phyloP scores from a whole-genome alignment of 371 early-diverging fungal species.

The Mucor ambiguus region DNA sequence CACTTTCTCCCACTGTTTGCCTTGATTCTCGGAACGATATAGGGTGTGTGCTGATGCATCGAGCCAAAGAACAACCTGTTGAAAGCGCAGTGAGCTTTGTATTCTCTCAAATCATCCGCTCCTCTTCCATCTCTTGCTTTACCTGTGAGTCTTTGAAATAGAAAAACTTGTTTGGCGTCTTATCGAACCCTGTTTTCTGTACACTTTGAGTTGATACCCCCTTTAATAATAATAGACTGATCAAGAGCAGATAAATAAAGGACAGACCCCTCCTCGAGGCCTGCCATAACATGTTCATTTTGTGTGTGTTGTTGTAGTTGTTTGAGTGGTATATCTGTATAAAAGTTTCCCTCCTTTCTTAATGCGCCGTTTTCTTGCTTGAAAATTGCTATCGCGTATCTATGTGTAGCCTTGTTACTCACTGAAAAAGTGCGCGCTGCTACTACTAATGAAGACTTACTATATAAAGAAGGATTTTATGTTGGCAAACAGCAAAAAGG shows the following conservation, averaged over 20 bases:
- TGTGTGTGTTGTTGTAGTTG: not conserved
- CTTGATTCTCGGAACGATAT: slow-evolving; percentile 69
- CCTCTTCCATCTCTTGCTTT: slow-evolving; percentile 1
- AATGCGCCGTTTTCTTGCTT: not conserved
- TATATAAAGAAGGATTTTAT: not conserved
- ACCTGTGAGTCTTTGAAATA: slow-evolving; percentile 75
- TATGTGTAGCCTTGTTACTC: not conserved
- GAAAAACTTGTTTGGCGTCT: slow-evolving; percentile 56
- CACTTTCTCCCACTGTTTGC: slow-evolving; percentile 62
- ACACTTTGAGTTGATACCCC: slow-evolving; percentile 25
- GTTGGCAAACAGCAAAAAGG: not conserved
- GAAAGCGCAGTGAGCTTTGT: not conserved
- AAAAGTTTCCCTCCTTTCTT: not conserved
- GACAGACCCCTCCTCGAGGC: slow-evolving; percentile 33
- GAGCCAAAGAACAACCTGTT: slow-evolving; percentile 61
- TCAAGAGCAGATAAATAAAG: slow-evolving; percentile 12
- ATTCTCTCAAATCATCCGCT: not conserved
- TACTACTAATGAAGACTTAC: not conserved
- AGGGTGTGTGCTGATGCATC: slow-evolving; percentile 54
- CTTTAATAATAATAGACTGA: slow-evolving; percentile 1
- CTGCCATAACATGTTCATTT: slow-evolving; percentile 24
- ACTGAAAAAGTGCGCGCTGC: not conserved
- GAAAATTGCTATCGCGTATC: not conserved
- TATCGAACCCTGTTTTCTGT: slow-evolving; percentile 49
- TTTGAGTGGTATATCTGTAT: not conserved